Base-by-base conservation (phyloP, 2,329 filamentous ascomycete species). In the Hysterium pulicare region DNA sequence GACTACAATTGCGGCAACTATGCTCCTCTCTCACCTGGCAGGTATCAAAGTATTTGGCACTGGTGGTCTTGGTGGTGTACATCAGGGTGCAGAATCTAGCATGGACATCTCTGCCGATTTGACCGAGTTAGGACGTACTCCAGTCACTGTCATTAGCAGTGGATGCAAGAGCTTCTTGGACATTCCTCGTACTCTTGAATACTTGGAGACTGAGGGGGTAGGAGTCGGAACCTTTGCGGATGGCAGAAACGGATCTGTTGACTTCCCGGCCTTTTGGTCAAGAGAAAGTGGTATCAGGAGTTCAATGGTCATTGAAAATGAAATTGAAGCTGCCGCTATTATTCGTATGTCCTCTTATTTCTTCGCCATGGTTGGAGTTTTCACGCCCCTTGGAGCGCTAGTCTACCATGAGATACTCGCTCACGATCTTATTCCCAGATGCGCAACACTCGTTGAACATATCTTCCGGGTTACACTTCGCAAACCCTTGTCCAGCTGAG, bases 111-210 rank as follows among this genome's bases (percentile, higher is more conserved):
- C 91, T 47, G 91, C 93, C 31, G 93, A 98, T 68, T 76, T 98
- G 47, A 96, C 88, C 3, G 93, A 97, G 73, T 79, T 98, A 38
- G 90, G 93, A 13, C 79, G 90, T 44, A 96, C 90, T 6, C 82
- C 87, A 9, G 84, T 98, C 40, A 85, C 90, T 20, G 90, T 98
- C 2, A 75, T 98, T 40, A 87, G 85, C 66, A 89, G 87, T 51
- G 93, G 93, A 11, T 94, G 89, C 71, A 98, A 98, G 71, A 93
- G 91, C 48, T 97, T 98, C 66, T 75, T 98, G 28, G 93, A 98
- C 61, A 90, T 96, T 46, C 83, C 86, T 2, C 78, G 88, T 40
- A 98, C 93, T 0, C 75, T 98, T 4, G 93, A 98, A 71, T 84
- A 82, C 54, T 72, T 86, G 3, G 82, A 86, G 58, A 86, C 82